These are phyloP conservation scores for Fusarium austroafricanum DNA, from an alignment of 2,329 filamentous ascomycete genomes.

Conservation along the genomic window DNA sequence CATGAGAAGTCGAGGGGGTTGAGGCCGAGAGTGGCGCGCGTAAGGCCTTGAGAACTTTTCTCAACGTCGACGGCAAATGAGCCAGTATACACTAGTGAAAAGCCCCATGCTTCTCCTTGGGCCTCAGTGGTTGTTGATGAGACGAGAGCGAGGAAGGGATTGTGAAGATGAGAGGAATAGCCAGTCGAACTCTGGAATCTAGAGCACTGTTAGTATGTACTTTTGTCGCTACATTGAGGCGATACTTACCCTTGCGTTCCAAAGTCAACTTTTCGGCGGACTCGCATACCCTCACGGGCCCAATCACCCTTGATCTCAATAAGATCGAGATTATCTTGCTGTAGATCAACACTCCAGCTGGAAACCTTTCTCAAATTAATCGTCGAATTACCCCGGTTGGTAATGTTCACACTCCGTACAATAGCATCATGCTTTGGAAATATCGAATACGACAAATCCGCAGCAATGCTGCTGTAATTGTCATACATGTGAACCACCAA, in stretches of 20 bases:
- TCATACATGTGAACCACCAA: conserved; percentile 70
- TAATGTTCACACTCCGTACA: conserved; percentile 70
- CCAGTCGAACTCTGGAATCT: conserved; percentile 71
- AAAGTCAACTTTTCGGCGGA: conserved; percentile 66
- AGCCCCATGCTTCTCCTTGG: conserved; percentile 71
- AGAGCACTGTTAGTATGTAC: not conserved
- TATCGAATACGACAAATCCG: conserved; percentile 71
- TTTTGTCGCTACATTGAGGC: rapidly evolving
- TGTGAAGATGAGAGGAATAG: conserved; percentile 72
- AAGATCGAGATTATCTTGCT: conserved; percentile 71
- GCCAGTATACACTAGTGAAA: conserved; percentile 73
- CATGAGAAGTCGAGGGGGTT: conserved; percentile 72
- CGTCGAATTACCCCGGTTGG: conserved; percentile 65
- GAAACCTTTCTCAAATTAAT: conserved; percentile 67
- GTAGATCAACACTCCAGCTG: conserved; percentile 71
- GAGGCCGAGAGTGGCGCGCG: conserved; percentile 69
- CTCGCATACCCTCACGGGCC: conserved; percentile 67
- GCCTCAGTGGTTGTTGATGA: conserved; percentile 69
- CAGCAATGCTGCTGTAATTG: conserved; percentile 67
- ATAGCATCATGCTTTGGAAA: conserved; percentile 72
- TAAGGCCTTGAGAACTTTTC: conserved; percentile 70
- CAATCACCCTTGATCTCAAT: conserved; percentile 72
- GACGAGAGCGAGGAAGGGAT: conserved; percentile 71
- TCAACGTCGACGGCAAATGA: conserved; percentile 71
- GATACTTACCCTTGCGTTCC: conserved; percentile 63